phyloP scores from a whole-genome alignment of 306 rosid genomes.

The Comarum palustre region DNA sequence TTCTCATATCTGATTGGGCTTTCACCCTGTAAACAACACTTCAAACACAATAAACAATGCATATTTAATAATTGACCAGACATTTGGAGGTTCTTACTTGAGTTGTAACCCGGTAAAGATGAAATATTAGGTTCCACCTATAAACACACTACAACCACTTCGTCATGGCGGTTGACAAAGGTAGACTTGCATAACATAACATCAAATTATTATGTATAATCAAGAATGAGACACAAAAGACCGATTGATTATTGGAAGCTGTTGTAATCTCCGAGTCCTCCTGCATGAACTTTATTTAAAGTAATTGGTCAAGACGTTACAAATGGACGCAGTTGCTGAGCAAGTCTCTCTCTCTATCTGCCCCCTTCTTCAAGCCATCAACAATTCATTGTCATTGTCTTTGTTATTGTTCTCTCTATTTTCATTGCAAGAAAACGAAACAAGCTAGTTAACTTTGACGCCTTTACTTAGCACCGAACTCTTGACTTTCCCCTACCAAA shows the following conservation, averaged over 20 bases:
- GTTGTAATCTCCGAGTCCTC: conserved; percentile 20
- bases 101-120: no score
- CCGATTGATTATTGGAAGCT: conserved; percentile 28
- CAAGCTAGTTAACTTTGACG: neutral
- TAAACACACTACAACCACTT: no score
- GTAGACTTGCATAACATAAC: conserved; percentile 12
- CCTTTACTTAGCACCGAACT: neutral
- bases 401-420: conserved; percentile 18
- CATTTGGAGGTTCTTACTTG: no score
- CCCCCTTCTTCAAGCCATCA: conserved; percentile 26
- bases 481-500: neutral
- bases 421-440: conserved; percentile 32
- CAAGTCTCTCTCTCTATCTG: no score
- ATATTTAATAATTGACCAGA: no score
- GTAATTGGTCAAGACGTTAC: conserved; percentile 24
- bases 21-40: no score
- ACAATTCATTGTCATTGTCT: conserved; percentile 31
- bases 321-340: no score
- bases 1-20: no score
- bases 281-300: conserved; percentile 46
- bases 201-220: conserved; percentile 15
- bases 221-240: conserved; percentile 19
- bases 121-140: no score
- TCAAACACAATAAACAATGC: no score
- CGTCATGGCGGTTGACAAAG: conserved; percentile 62